Conservation (phyloP, 441 rosid species). For the Raphanus hybrid region DNA sequence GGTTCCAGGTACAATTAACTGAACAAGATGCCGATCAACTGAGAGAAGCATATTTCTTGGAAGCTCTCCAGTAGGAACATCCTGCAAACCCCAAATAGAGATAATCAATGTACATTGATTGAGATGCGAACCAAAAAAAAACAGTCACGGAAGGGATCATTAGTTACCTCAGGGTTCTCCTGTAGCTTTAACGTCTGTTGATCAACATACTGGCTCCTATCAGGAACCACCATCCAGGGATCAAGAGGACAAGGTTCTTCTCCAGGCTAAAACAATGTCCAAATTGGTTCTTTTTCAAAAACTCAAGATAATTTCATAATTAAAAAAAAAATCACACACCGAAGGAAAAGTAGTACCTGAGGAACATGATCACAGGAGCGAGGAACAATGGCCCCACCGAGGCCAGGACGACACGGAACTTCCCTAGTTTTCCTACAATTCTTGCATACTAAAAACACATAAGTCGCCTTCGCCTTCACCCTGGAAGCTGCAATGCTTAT, state of each 20-base stretch:
- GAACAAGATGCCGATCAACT: conserved; percentile 91
- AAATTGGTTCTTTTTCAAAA: conserved; percentile 12
- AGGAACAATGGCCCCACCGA: conserved; percentile 98
- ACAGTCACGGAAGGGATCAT: not conserved
- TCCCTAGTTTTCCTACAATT: conserved; percentile 76
- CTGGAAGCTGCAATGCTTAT: conserved; percentile 96
- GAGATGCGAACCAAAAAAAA: not conserved
- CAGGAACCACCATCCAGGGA: conserved; percentile 98
- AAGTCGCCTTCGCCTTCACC: conserved; percentile 93
- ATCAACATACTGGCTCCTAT: conserved; percentile 90
- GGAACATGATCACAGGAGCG: conserved; percentile 90
- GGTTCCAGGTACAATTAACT: conserved; percentile 90
- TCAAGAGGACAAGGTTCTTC: conserved; percentile 95
- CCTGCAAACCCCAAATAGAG: conserved; percentile 48
- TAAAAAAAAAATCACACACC: not conserved
- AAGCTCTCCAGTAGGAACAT: conserved; percentile 99
- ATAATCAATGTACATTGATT: not conserved
- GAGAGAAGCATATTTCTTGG: conserved; percentile 96
- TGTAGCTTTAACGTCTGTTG: conserved; percentile 94
- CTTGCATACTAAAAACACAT: conserved; percentile 84
- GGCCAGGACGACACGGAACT: conserved; percentile 93
- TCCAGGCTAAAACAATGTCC: conserved; percentile 59
- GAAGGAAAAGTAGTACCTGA: conserved; percentile 56
- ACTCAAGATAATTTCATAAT: not conserved
- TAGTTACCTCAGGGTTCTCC: conserved; percentile 90